A percentile compares a stretch with the other conserved stretches of the same genome.
Conservation (phyloP, 805 yeast genomes). For the Yarrowia bubula region DNA sequence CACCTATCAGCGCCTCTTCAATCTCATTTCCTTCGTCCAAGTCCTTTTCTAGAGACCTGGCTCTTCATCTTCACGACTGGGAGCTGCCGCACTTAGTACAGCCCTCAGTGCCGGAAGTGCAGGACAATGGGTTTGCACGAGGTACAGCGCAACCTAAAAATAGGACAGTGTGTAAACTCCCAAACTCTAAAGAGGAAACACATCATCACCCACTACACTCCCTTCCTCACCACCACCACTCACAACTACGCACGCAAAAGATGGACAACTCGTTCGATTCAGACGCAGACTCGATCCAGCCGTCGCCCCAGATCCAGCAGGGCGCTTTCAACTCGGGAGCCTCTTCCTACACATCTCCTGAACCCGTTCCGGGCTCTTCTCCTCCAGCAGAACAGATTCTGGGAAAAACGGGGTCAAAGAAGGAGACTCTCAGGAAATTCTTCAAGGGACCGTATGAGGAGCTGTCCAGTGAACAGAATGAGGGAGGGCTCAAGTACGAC, state of each 20-base stretch:
- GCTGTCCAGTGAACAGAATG: not conserved
- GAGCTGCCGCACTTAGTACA: not conserved
- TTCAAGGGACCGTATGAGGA: slow-evolving; percentile 20
- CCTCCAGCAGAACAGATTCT: slow-evolving; percentile 22
- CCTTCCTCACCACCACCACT: not conserved
- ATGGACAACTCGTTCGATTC: not conserved
- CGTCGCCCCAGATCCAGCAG: slow-evolving; percentile 26
- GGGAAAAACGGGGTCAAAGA: slow-evolving; percentile 1
- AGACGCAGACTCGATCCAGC: slow-evolving; percentile 28
- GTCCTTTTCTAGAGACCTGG: too few species aligned
- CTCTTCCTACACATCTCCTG: slow-evolving; percentile 13
- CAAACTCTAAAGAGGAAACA: slow-evolving; percentile 1
- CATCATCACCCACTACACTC: not conserved
- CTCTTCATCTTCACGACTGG: too few species aligned
- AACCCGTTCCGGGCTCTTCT: slow-evolving; percentile 7
- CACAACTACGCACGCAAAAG: not conserved
- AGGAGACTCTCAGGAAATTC: slow-evolving; percentile 11
- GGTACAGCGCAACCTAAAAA: slow-evolving; percentile 21
- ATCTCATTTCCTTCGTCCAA: too few species aligned
- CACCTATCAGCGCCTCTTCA: too few species aligned
- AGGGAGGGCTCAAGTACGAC: slow-evolving; percentile 16
- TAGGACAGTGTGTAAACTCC: not conserved
- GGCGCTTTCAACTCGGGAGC: not conserved
- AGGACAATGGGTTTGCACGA: slow-evolving; percentile 4
- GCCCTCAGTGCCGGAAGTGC: not conserved